These are phyloP conservation scores for Schwanniomyces sp. DNA, from an alignment of 805 yeast genomes.

Conservation along the genomic window DNA sequence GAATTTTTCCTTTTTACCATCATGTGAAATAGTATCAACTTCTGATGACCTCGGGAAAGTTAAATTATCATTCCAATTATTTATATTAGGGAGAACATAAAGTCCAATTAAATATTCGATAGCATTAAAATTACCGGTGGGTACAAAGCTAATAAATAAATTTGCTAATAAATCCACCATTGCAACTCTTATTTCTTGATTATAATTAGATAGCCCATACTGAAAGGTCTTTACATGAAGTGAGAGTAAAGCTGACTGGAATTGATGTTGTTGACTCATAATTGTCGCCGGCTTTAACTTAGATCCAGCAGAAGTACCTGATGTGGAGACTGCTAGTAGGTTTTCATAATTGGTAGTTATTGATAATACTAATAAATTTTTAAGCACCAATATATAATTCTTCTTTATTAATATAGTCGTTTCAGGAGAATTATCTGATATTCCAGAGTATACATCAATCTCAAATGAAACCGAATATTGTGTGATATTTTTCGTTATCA, in stretches of 20 bases:
- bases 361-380: conserved; percentile 31
- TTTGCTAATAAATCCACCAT: conserved; percentile 35
- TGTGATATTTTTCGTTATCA: conserved; percentile 27
- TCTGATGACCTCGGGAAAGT: conserved; percentile 17
- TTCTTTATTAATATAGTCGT: conserved; percentile 26
- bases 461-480: conserved; percentile 18
- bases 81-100: conserved; percentile 31
- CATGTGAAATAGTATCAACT: conserved; percentile 10
- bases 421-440: conserved; percentile 10
- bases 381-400: conserved; percentile 31
- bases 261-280: conserved; percentile 40
- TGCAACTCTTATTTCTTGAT: conserved; percentile 37
- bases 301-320: conserved; percentile 33
- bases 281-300: conserved; percentile 43
- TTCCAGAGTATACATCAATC: conserved; percentile 10
- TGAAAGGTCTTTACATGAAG: conserved; percentile 29
- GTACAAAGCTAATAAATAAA: conserved; percentile 35
- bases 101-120: conserved; percentile 31
- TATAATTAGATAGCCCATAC: conserved; percentile 30
- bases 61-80: conserved; percentile 28
- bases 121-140: conserved; percentile 36
- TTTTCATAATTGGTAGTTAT: conserved; percentile 37
- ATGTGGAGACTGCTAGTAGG: conserved; percentile 33
- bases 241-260: conserved; percentile 28
- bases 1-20: conserved; percentile 20